These are phyloP conservation scores for Plantago elongata DNA, from an alignment of 257 asterid genomes.

Conservation along the genomic window DNA sequence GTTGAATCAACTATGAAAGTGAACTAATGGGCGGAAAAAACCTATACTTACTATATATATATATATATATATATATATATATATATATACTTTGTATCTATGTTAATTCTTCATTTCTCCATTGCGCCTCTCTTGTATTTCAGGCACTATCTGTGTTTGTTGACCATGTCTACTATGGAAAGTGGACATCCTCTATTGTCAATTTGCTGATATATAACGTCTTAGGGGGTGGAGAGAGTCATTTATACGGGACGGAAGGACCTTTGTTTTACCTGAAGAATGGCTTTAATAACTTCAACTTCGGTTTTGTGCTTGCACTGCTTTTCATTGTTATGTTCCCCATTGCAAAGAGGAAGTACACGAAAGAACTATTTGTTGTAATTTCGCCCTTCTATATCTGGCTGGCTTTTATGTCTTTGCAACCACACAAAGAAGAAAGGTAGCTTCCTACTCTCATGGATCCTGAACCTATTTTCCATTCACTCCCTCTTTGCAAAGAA, in stretches of 20 bases:
- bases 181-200: slow-evolving; percentile 92
- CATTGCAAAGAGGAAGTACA: slow-evolving; percentile 68
- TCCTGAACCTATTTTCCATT: neutral
- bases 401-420: slow-evolving; percentile 96
- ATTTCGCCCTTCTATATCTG: slow-evolving; percentile 85
- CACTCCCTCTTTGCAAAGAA: no score
- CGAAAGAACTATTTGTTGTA: slow-evolving; percentile 70
- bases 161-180: slow-evolving; percentile 72
- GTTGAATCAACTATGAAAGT: slow-evolving; percentile 17
- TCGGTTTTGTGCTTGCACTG: slow-evolving; percentile 82
- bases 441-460: slow-evolving; percentile 21
- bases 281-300: slow-evolving; percentile 90
- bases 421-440: slow-evolving; percentile 99
- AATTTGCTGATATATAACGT: slow-evolving; percentile 82
- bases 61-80: no score
- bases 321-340: slow-evolving; percentile 72
- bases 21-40: neutral
- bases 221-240: slow-evolving; percentile 97
- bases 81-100: slow-evolving; percentile 6
- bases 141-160: slow-evolving; percentile 73
- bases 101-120: slow-evolving; percentile 3
- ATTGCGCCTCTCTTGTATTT: slow-evolving; percentile 22
- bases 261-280: slow-evolving; percentile 75
- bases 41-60: no score
- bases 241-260: slow-evolving; percentile 91